A percentile compares a stretch with the other conserved stretches of the same genome.
Evolutionary conservation across 805 yeast species (phyloP).

Genomic region (Starmerella apis): DNA sequence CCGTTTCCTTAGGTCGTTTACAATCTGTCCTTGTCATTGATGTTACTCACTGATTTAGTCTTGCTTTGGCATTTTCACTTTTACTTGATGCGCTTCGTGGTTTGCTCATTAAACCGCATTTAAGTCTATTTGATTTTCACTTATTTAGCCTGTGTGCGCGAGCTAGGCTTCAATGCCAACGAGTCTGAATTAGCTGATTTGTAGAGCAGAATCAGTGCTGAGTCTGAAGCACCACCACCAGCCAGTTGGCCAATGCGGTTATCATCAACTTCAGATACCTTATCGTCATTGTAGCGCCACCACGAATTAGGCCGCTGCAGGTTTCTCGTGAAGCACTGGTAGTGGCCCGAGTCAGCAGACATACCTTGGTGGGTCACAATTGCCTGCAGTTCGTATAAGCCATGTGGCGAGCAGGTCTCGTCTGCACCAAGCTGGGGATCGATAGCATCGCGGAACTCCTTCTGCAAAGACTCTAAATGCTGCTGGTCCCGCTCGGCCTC

Average conservation of each 20-base stretch:
- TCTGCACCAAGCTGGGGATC: slow-evolving; percentile 38
- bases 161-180: background rate
- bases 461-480: slow-evolving; percentile 24
- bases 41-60: too few relatives aligned
- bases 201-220: slow-evolving; percentile 81
- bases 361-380: slow-evolving; percentile 91
- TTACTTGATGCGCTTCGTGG: too few relatives aligned
- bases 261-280: slow-evolving; percentile 63
- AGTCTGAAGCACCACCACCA: slow-evolving; percentile 96
- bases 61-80: too few relatives aligned
- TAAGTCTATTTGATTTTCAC: too few relatives aligned
- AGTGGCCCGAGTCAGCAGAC: slow-evolving; percentile 94
- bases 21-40: too few relatives aligned
- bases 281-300: slow-evolving; percentile 94
- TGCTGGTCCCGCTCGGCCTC: slow-evolving; percentile 18
- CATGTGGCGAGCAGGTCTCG: slow-evolving; percentile 69
- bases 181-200: slow-evolving; percentile 42
- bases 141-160: background rate
- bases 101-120: too few relatives aligned
- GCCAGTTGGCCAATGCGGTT: slow-evolving; percentile 77
- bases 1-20: too few relatives aligned
- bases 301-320: slow-evolving; percentile 54
- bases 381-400: slow-evolving; percentile 72
- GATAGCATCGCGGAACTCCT: slow-evolving; percentile 27
- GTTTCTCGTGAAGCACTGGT: slow-evolving; percentile 79